A percentile compares a stretch with the other conserved stretches of the same genome.
Conservation (phyloP, 768 basidiomycete genomes). For the Suillus ampliporus region DNA sequence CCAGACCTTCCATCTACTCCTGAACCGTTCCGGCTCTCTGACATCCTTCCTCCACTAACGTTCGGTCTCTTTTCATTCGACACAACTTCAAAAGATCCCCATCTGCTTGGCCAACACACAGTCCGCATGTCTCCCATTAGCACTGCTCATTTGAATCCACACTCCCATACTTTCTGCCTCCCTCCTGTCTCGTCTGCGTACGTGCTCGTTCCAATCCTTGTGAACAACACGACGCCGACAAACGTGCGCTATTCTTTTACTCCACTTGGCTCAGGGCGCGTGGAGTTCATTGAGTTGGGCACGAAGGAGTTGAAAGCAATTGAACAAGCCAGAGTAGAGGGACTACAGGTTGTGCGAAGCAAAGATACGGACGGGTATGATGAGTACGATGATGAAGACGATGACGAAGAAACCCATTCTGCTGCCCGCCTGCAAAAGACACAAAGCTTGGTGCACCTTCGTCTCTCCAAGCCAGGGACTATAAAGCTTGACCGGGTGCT, state of each 20-base stretch:
- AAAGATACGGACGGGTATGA: slow-evolving; percentile 58
- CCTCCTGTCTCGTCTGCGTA: slow-evolving; percentile 52
- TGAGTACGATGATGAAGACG: slow-evolving; percentile 77
- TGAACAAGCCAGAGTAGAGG: slow-evolving; percentile 61
- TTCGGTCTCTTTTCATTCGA: slow-evolving; percentile 55
- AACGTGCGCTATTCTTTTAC: slow-evolving; percentile 75
- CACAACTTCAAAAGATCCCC: slow-evolving; percentile 50
- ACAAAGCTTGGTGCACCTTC: slow-evolving; percentile 76
- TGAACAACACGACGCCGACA: slow-evolving; percentile 87
- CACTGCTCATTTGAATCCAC: slow-evolving; percentile 88
- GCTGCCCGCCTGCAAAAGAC: slow-evolving; percentile 68
- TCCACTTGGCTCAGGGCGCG: slow-evolving; percentile 57
- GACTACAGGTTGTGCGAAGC: slow-evolving; percentile 49
- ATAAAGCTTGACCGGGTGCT: slow-evolving; percentile 76
- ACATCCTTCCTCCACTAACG: slow-evolving; percentile 53
- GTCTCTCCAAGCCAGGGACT: slow-evolving; percentile 72
- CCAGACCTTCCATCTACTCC: slow-evolving; percentile 49
- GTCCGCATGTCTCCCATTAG: slow-evolving; percentile 93
- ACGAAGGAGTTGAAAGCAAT: slow-evolving; percentile 71
- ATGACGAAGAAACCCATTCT: slow-evolving; percentile 37
- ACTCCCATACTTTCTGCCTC: slow-evolving; percentile 75
- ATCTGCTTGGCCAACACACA: slow-evolving; percentile 86
- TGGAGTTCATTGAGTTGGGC: slow-evolving; percentile 61
- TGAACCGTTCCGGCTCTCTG: slow-evolving; percentile 52
- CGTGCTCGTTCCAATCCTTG: slow-evolving; percentile 79